Percentiles rank a stretch among this genome's conserved stretches.
Conservation (phyloP, 1,284 basidiomycete species). For the Leucoagaricus sp. region DNA sequence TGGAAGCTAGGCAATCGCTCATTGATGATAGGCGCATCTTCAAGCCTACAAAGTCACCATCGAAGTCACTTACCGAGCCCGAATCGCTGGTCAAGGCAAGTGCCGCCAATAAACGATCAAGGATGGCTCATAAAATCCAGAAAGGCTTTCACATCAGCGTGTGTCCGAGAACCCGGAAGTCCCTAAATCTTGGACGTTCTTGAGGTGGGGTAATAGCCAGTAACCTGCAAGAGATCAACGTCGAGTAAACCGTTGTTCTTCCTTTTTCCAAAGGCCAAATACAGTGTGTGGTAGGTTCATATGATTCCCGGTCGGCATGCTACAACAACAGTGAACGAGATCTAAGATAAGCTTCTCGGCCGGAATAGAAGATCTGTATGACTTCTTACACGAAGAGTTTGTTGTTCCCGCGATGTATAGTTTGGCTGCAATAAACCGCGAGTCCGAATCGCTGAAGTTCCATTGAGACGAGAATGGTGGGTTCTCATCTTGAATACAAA, state of each 20-base stretch:
- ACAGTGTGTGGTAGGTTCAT: background rate
- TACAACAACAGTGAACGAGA: background rate
- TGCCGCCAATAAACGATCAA: background rate
- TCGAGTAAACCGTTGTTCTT: constrained; percentile 2
- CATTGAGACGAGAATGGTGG: background rate
- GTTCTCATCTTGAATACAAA: background rate
- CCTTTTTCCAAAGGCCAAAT: background rate
- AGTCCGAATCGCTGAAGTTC: background rate
- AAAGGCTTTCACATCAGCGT: background rate
- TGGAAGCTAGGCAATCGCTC: too few relatives aligned
- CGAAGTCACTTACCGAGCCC: background rate
- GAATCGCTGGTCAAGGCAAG: background rate
- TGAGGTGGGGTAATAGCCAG: constrained; percentile 4
- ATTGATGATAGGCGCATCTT: too few relatives aligned
- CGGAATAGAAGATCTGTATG: background rate
- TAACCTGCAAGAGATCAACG: constrained; percentile 2
- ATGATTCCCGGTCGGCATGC: background rate
- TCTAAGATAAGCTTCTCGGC: background rate
- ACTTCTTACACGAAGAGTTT: background rate
- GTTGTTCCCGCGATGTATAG: too few relatives aligned
- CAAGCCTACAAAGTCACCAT: too few relatives aligned
- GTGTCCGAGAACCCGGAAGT: background rate
- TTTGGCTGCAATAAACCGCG: too few relatives aligned
- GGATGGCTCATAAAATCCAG: background rate
- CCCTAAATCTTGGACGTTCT: background rate